These are phyloP conservation scores for Russula abietina DNA, from an alignment of 768 basidiomycete species.

Conservation along the genomic window DNA sequence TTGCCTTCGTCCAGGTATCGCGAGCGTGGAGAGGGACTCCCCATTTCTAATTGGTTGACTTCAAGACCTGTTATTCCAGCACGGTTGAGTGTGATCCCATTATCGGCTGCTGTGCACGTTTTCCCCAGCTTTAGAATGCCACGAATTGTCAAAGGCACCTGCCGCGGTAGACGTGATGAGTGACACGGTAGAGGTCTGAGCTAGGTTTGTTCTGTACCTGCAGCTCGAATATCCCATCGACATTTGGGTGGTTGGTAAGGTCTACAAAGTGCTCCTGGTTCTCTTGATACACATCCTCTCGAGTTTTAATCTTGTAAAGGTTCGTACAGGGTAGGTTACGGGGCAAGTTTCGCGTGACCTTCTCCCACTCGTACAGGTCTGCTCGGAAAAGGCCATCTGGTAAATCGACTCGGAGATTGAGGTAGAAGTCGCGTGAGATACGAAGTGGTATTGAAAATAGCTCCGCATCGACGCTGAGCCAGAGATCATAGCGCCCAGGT, in stretches of 20 bases:
- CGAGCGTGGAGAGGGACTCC: conserved; percentile 49
- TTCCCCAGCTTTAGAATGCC: conserved; percentile 81
- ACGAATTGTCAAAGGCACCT: conserved; percentile 82
- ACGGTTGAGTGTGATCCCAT: conserved; percentile 66
- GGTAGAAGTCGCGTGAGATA: conserved; percentile 87
- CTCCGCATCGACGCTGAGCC: conserved; percentile 78
- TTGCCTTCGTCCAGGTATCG: conserved; percentile 71
- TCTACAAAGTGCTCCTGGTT: conserved; percentile 90
- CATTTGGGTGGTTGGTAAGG: conserved; percentile 87
- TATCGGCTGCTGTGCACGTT: conserved; percentile 63
- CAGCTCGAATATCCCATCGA: conserved; percentile 90
- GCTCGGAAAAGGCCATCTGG: conserved; percentile 61
- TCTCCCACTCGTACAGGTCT: conserved; percentile 63
- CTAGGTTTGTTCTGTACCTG: conserved; percentile 47
- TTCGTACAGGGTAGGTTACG: conserved; percentile 69
- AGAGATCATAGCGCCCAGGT: conserved; percentile 79
- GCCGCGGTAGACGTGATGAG: not conserved
- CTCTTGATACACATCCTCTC: conserved; percentile 77
- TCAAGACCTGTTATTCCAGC: conserved; percentile 82
- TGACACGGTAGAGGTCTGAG: not conserved
- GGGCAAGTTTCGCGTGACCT: conserved; percentile 73
- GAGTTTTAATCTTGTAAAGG: conserved; percentile 76
- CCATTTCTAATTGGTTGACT: conserved; percentile 69
- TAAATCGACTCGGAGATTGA: conserved; percentile 74
- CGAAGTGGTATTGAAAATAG: conserved; percentile 77